Evolutionary conservation across 768 basidiomycete genomes (phyloP).

Genomic region (Tricholoma furcatifolium): DNA sequence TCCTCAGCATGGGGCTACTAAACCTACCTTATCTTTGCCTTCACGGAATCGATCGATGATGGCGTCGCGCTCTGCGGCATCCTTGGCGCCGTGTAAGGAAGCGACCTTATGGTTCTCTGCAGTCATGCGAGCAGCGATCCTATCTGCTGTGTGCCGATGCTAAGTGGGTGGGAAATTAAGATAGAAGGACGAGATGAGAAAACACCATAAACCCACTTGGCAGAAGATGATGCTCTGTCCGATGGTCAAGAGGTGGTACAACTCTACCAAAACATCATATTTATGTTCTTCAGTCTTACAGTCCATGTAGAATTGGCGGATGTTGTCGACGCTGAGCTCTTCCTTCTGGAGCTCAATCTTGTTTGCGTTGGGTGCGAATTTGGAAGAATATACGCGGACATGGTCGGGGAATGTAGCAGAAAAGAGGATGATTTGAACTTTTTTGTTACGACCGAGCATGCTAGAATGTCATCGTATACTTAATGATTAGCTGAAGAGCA

Average conservation of each 20-base stretch:
- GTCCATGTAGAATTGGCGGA: conserved; percentile 98
- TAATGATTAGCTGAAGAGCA: background rate
- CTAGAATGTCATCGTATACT: conserved; percentile 29
- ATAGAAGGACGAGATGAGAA: background rate
- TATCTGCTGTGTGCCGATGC: conserved; percentile 91
- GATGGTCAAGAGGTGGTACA: conserved; percentile 90
- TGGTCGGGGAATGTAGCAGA: conserved; percentile 97
- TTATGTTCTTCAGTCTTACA: conserved; percentile 89
- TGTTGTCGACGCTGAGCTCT: conserved; percentile 91
- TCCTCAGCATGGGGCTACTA: background rate
- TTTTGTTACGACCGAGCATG: conserved; percentile 51
- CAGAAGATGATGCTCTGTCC: conserved; percentile 99
- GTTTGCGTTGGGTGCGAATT: conserved; percentile 93
- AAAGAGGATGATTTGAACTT: conserved; percentile 89
- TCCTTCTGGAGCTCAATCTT: conserved; percentile 94
- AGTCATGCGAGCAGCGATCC: conserved; percentile 87
- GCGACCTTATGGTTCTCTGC: conserved; percentile 95
- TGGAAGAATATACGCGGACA: conserved; percentile 87
- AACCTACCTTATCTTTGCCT: conserved; percentile 84
- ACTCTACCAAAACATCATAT: conserved; percentile 89
- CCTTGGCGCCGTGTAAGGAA: conserved; percentile 93
- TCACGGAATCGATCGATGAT: conserved; percentile 96
- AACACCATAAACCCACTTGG: conserved; percentile 51
- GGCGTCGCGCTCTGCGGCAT: conserved; percentile 83
- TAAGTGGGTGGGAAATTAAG: conserved; percentile 28